Conservation (phyloP, 2,329 filamentous ascomycete species). For the Cryphonectria parasitica region DNA sequence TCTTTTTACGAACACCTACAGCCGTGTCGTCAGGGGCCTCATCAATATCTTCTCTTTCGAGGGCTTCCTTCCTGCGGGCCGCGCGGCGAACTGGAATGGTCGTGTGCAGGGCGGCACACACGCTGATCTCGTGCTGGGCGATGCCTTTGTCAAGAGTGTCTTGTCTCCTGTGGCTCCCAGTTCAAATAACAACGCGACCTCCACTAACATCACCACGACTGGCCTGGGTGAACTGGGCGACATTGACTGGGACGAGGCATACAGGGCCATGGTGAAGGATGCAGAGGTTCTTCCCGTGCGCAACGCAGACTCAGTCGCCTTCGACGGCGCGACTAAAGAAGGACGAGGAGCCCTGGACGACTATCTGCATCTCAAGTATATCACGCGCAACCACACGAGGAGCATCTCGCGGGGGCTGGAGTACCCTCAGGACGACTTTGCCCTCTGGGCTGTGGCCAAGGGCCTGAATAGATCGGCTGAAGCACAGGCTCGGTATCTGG, state of each 20-base stretch:
- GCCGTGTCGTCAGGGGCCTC: conserved; percentile 53
- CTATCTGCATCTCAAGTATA: conserved; percentile 55
- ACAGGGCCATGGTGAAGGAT: conserved; percentile 52
- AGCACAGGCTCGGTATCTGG: conserved; percentile 9
- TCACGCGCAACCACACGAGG: conserved; percentile 51
- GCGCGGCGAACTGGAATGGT: conserved; percentile 58
- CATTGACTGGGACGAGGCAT: conserved; percentile 48
- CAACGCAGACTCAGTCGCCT: conserved; percentile 47
- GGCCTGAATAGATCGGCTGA: background rate
- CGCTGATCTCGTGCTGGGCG: conserved; percentile 59
- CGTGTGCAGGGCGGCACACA: conserved; percentile 58
- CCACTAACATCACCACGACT: background rate
- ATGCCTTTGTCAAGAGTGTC: conserved; percentile 54
- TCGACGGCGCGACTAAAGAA: conserved; percentile 53
- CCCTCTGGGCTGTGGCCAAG: conserved; percentile 52
- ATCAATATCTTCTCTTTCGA: conserved; percentile 58
- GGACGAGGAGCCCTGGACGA: conserved; percentile 58
- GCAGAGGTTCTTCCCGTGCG: conserved; percentile 54
- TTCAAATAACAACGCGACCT: too few species aligned
- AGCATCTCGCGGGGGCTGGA: conserved; percentile 55
- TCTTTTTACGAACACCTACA: conserved; percentile 56
- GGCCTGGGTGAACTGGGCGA: conserved; percentile 36
- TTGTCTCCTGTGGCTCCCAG: background rate
- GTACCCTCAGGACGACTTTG: conserved; percentile 58
- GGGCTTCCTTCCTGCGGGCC: conserved; percentile 53